A percentile compares a stretch with the other conserved stretches of the same genome.
Conservation (phyloP, 352 stramenopile genomes). For the Thraustotheca clavata region DNA sequence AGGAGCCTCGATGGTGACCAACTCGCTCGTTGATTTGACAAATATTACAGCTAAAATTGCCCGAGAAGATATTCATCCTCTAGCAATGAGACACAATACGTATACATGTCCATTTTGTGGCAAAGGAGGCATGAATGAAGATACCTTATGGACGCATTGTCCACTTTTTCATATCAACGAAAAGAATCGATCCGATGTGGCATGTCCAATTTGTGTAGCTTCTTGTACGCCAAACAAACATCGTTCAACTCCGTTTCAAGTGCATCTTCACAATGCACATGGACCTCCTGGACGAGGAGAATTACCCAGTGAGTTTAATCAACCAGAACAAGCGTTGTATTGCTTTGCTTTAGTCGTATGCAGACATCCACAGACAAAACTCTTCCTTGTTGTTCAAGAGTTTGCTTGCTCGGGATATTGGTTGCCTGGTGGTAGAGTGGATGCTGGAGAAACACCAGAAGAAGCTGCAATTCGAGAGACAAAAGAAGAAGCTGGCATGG, state of each 20-base stretch:
- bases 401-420: slow-evolving; percentile 82
- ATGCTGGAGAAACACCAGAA: slow-evolving; percentile 64
- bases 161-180: slow-evolving; percentile 84
- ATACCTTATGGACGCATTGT: slow-evolving; percentile 76
- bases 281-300: slow-evolving; percentile 64
- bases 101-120: slow-evolving; percentile 71
- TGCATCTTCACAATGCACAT: slow-evolving; percentile 80
- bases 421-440: slow-evolving; percentile 66
- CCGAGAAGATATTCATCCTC: slow-evolving; percentile 21
- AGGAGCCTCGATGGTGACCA: slow-evolving; percentile 75
- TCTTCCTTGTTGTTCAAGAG: slow-evolving; percentile 78
- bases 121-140: slow-evolving; percentile 61
- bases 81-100: slow-evolving; percentile 15
- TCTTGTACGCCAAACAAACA: slow-evolving; percentile 22
- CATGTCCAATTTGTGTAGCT: slow-evolving; percentile 60
- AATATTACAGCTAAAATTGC: slow-evolving; percentile 13
- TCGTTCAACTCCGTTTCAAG: slow-evolving; percentile 63
- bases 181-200: slow-evolving; percentile 56
- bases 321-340: slow-evolving; percentile 62
- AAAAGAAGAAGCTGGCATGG: slow-evolving; percentile 78
- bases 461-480: slow-evolving; percentile 76
- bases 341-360: slow-evolving; percentile 80
- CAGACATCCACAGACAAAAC: slow-evolving; percentile 74
- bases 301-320: slow-evolving; percentile 75
- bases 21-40: slow-evolving; percentile 45